Evolutionary conservation across 352 stramenopile species (phyloP).

Genomic region (Phytophthora pistaciae): DNA sequence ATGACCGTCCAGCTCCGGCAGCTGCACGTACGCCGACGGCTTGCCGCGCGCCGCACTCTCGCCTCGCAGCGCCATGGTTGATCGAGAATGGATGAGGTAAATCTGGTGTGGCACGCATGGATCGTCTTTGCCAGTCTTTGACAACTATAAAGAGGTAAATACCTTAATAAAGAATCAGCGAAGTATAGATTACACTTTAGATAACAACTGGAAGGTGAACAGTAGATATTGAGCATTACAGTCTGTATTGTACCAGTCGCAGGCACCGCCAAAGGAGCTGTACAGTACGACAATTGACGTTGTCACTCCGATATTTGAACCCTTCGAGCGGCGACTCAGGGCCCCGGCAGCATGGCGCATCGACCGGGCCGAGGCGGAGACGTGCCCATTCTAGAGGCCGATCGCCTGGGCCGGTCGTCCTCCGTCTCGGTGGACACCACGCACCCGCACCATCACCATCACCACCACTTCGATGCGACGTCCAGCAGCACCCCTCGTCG

Average conservation of each 20-base stretch:
- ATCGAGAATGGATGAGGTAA: conserved; percentile 7
- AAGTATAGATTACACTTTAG: neutral
- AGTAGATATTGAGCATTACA: neutral
- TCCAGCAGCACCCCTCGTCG: conserved; percentile 26
- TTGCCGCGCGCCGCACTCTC: conserved; percentile 23
- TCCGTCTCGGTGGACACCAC: conserved; percentile 30
- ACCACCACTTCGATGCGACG: conserved; percentile 16
- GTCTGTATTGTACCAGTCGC: conserved; percentile 8
- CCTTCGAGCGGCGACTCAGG: neutral
- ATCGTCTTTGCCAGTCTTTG: neutral
- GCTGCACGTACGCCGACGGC: conserved; percentile 49
- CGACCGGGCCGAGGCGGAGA: conserved; percentile 30
- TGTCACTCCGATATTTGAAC: conserved; percentile 17
- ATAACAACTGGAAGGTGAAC: neutral
- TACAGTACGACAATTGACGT: neutral
- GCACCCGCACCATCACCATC: conserved; percentile 1
- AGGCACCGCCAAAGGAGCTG: neutral
- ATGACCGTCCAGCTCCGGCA: conserved; percentile 85
- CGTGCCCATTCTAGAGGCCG: conserved; percentile 41
- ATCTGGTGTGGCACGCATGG: conserved; percentile 14
- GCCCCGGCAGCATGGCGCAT: conserved; percentile 16
- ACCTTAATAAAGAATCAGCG: neutral
- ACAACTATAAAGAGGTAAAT: neutral
- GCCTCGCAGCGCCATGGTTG: conserved; percentile 25
- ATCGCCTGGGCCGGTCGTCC: conserved; percentile 27